phyloP scores from a whole-genome alignment of 2,329 filamentous ascomycete species.

The Fusarium sp. region DNA sequence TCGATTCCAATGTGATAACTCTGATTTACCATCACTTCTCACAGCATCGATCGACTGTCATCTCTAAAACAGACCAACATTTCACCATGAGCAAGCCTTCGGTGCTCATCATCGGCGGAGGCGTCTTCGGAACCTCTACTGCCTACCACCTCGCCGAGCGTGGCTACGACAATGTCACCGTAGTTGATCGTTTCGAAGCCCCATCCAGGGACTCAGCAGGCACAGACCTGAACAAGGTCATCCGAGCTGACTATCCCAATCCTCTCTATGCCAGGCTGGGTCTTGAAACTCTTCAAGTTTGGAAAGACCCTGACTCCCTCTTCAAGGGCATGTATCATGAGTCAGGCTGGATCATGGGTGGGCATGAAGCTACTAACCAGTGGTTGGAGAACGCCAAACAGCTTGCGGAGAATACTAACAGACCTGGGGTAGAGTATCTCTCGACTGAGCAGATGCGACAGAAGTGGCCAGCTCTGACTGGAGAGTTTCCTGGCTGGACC shows the following conservation, averaged over 20 bases:
- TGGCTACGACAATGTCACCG: conserved; percentile 59
- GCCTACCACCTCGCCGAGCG: conserved; percentile 57
- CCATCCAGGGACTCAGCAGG: conserved; percentile 64
- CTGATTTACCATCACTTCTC: not conserved
- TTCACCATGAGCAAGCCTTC: conserved; percentile 45
- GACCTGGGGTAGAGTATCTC: conserved; percentile 44
- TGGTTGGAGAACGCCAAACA: conserved; percentile 47
- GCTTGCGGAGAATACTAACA: conserved; percentile 39
- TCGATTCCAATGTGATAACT: no score
- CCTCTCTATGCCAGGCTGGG: conserved; percentile 64
- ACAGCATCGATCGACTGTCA: not conserved
- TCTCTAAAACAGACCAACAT: not conserved
- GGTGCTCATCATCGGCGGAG: conserved; percentile 57
- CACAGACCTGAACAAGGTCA: conserved; percentile 71
- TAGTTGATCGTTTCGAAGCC: conserved; percentile 55
- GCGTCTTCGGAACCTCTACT: conserved; percentile 63
- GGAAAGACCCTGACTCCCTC: conserved; percentile 45
- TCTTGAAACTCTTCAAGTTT: conserved; percentile 46
- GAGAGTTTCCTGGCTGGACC: conserved; percentile 45
- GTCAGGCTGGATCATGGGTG: conserved; percentile 48
- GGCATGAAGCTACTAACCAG: conserved; percentile 42
- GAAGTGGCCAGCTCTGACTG: conserved; percentile 46
- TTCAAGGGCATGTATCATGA: conserved; percentile 48
- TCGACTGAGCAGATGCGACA: conserved; percentile 40
- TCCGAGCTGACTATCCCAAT: conserved; percentile 69